phyloP scores from a whole-genome alignment of 2,329 filamentous ascomycete genomes.

The Botryosphaeria agaves region DNA sequence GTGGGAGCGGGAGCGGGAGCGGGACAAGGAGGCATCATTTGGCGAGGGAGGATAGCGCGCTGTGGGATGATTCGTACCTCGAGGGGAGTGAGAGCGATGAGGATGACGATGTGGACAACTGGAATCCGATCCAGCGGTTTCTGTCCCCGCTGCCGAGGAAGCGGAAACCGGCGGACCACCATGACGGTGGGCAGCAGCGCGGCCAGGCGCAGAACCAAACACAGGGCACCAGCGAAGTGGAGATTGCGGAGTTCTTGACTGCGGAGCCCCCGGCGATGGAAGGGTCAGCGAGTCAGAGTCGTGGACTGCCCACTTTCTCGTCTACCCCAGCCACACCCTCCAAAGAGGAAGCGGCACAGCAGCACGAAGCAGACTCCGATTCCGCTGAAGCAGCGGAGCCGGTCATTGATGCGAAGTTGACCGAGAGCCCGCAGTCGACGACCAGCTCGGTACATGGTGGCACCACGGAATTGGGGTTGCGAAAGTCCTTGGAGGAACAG shows the following conservation, averaged over 20 bases:
- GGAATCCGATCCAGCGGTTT: background rate
- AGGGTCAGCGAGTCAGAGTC: conserved; percentile 2
- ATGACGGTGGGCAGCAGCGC: conserved; percentile 7
- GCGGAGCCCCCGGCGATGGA: conserved; percentile 12
- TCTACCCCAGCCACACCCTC: conserved; percentile 1
- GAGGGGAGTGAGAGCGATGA: conserved; percentile 25
- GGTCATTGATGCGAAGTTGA: conserved; percentile 11
- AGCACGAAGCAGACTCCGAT: too few species aligned
- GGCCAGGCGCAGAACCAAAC: conserved; percentile 1
- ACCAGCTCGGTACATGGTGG: conserved; percentile 4
- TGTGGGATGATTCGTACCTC: conserved; percentile 32
- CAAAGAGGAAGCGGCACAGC: too few species aligned
- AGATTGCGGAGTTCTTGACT: conserved; percentile 20
- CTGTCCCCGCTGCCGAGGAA: conserved; percentile 1
- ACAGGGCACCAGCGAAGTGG: conserved; percentile 19
- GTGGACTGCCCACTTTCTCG: conserved; percentile 1
- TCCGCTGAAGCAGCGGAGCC: too few species aligned
- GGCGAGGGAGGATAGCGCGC: conserved; percentile 20
- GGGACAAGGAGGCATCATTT: conserved; percentile 7
- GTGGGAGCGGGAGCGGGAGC: conserved; percentile 3
- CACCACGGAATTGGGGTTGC: conserved; percentile 10
- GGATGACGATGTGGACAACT: conserved; percentile 13
- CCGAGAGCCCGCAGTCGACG: conserved; percentile 8
- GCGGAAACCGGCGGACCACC: conserved; percentile 6
- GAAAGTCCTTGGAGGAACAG: conserved; percentile 15